These are phyloP conservation scores for Rhododendron mucronatum DNA, from an alignment of 148 eudicot genomes.

Conservation along the genomic window DNA sequence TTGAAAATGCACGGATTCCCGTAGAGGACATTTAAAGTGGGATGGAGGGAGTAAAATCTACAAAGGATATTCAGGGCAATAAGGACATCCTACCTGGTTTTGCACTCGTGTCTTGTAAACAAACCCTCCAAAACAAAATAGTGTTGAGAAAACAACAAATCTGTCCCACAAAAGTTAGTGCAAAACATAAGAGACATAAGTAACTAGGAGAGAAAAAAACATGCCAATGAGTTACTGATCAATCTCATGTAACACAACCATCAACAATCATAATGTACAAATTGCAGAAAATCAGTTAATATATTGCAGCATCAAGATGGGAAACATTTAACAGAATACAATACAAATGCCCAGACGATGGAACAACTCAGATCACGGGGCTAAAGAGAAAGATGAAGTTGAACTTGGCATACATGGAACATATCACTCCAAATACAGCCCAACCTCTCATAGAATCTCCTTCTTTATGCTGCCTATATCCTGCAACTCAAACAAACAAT, in stretches of 20 bases:
- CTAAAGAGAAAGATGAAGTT: background rate
- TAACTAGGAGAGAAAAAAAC: background rate
- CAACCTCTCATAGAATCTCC: conserved; percentile 64
- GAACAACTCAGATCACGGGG: background rate
- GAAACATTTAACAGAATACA: background rate
- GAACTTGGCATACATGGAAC: conserved; percentile 58
- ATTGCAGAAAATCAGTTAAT: background rate
- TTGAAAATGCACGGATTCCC: no score
- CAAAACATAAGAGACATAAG: conserved; percentile 7
- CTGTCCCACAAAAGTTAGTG: conserved; percentile 33
- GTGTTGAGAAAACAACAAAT: conserved; percentile 45
- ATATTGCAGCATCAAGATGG: background rate
- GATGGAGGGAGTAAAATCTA: background rate
- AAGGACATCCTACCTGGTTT: background rate
- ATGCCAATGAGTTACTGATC: background rate
- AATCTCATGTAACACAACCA: background rate
- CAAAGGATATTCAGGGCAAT: background rate
- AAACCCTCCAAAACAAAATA: conserved; percentile 84
- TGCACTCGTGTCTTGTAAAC: conserved; percentile 61
- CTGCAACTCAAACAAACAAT: conserved; percentile 30
- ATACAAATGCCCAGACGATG: background rate
- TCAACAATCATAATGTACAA: background rate
- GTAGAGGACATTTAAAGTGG: no score
- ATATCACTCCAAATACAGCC: conserved; percentile 75
- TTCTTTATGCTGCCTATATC: conserved; percentile 43